Base-by-base conservation (phyloP, 108 stramenopile species). In the Epithemia pelagica region DNA sequence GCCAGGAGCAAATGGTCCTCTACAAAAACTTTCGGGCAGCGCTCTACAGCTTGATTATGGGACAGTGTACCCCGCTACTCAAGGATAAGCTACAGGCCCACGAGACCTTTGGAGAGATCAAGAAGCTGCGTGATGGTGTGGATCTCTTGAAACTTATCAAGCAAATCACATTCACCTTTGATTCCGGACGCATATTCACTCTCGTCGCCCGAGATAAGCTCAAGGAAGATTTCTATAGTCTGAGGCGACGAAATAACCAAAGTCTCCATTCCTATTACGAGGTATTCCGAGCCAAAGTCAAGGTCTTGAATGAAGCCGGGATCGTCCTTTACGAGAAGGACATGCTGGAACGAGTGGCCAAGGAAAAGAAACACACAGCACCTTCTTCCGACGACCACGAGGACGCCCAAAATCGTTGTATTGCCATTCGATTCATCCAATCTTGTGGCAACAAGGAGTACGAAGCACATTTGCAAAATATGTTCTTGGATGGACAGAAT, bases 31-130 rank as follows among this genome's bases (percentile, higher is more conserved):
- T 46, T 46, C 37, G 5, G 10, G 5, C 10, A 46, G 15, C 10
- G 5, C 22, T 61, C 19, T 68, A 60, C 59, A n/a, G 59, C 22
- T 58, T 75, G 2, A 23, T 75, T 1, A 23, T 32, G 55, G 68
- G 74, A 5, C 74, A 75, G 31, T 75, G 74, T 54, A 58, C 74
- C 22, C 68, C 69, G 23, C 27, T 51, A 27, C 2, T 70, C 27
- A 28, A 27, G 25, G 22, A 28, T 18, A 56, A 65, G 22, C 22
- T 75, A 2, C 29, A 75, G 24, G 37, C 24, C 10, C 22, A 15
- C 2, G 10, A 2, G 15, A 33, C 25, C 3, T 65, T 31, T 24
- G 10, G 27, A 22, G n/a, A 33, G 3, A 26, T 70, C 5, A 21
- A 8, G 20, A 10, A 23, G 21, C 7, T 26, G 2, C 20, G 33